Conservation (phyloP, 805 yeast genomes). For the Barnettozyma sp. region DNA sequence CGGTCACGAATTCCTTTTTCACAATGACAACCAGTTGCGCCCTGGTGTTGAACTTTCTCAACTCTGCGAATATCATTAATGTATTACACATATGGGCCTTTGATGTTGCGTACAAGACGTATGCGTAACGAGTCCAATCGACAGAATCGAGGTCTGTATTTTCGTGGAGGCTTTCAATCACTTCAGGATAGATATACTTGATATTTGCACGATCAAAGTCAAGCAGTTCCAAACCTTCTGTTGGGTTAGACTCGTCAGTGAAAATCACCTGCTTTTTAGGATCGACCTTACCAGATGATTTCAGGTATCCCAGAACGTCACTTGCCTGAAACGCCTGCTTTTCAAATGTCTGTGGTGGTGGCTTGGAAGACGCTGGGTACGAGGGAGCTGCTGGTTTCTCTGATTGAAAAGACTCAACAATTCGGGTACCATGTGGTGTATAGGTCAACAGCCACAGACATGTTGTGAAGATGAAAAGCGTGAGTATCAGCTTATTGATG, state of each 20-base stretch:
- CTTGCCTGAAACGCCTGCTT: neutral
- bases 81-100: slow-evolving; percentile 45
- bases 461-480: neutral
- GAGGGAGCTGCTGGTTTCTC: neutral
- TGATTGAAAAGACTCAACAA: slow-evolving; percentile 1
- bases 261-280: neutral
- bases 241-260: neutral
- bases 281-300: neutral
- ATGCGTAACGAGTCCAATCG: slow-evolving; percentile 43
- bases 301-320: neutral
- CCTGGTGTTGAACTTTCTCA: slow-evolving; percentile 33
- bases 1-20: slow-evolving; percentile 23
- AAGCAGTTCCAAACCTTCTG: slow-evolving; percentile 7
- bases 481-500: neutral
- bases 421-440: neutral
- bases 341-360: slow-evolving; percentile 1
- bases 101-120: slow-evolving; percentile 56
- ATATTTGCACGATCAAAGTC: slow-evolving; percentile 21
- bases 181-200: slow-evolving; percentile 22
- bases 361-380: neutral
- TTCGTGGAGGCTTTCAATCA: slow-evolving; percentile 17
- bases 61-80: slow-evolving; percentile 37
- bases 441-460: slow-evolving; percentile 1
- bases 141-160: slow-evolving; percentile 19
- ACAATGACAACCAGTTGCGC: slow-evolving; percentile 44